Conservation (phyloP, 2,329 filamentous ascomycete species). For the Periconia sp. region DNA sequence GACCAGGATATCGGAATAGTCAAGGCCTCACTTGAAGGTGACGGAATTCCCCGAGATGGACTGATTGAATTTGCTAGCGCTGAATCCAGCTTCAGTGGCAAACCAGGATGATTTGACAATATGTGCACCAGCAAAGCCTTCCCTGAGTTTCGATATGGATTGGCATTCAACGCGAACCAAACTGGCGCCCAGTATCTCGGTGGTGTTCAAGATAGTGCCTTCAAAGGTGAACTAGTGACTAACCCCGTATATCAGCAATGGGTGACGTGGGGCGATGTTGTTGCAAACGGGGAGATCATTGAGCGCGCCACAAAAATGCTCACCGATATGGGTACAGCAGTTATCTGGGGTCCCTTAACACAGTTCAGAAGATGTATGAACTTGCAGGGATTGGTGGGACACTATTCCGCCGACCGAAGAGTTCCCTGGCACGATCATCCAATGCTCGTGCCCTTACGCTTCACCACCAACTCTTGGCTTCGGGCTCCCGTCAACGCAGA, state of each 20-base stretch:
- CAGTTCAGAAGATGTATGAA: neutral
- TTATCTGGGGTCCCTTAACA: neutral
- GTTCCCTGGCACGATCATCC: neutral
- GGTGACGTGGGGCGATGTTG: neutral
- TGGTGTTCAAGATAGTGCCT: neutral
- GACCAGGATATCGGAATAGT: neutral
- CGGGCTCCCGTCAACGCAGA: neutral
- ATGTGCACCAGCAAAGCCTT: neutral
- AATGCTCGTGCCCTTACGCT: neutral
- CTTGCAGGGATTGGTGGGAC: neutral
- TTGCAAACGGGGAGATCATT: neutral
- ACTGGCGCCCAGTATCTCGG: neutral
- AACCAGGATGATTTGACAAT: neutral
- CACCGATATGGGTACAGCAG: neutral
- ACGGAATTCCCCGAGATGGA: neutral
- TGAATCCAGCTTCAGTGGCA: neutral
- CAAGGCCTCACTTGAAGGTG: no score
- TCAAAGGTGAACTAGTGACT: neutral
- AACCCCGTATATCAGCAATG: neutral
- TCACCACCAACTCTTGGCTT: neutral
- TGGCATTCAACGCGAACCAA: neutral
- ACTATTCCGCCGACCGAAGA: neutral
- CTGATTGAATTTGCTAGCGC: neutral
- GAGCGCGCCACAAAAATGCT: neutral
- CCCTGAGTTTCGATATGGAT: neutral